phyloP scores from a whole-genome alignment of 768 basidiomycete species.

The Kwoniella newhampshirensis region DNA sequence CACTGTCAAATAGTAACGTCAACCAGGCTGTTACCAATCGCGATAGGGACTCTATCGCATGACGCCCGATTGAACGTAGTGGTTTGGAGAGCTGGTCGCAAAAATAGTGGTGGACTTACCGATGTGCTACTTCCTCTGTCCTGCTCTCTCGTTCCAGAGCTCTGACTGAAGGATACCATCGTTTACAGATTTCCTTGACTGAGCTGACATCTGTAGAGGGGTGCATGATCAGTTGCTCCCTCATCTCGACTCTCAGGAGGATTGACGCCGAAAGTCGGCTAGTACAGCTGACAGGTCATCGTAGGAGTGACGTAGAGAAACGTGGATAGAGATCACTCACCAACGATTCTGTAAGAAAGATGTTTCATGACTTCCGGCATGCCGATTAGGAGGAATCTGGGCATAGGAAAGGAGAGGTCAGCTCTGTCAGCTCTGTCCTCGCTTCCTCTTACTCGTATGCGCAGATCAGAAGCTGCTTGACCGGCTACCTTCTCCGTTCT shows the following conservation, averaged over 20 bases:
- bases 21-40: neutral
- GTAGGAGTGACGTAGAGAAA: neutral
- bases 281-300: neutral
- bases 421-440: no score
- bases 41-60: neutral
- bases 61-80: no score
- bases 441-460: no score
- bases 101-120: conserved; percentile 19
- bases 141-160: conserved; percentile 23
- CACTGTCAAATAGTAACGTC: conserved; percentile 57
- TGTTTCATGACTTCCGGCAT: conserved; percentile 78
- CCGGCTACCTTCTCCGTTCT: no score
- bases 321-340: conserved; percentile 30
- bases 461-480: no score
- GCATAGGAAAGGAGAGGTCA: conserved; percentile 19
- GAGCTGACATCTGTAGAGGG: conserved; percentile 45
- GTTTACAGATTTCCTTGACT: conserved; percentile 50
- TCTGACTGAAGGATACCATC: conserved; percentile 51
- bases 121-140: conserved; percentile 34
- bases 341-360: conserved; percentile 54
- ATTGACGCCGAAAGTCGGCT: neutral
- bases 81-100: neutral
- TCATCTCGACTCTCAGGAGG: neutral
- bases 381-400: conserved; percentile 58
- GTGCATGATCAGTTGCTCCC: neutral